A percentile compares a stretch with the other conserved stretches of the same genome.
Evolutionary conservation across 129 eudicot genomes (phyloP).

Genomic region (Cynara cardunculus): DNA sequence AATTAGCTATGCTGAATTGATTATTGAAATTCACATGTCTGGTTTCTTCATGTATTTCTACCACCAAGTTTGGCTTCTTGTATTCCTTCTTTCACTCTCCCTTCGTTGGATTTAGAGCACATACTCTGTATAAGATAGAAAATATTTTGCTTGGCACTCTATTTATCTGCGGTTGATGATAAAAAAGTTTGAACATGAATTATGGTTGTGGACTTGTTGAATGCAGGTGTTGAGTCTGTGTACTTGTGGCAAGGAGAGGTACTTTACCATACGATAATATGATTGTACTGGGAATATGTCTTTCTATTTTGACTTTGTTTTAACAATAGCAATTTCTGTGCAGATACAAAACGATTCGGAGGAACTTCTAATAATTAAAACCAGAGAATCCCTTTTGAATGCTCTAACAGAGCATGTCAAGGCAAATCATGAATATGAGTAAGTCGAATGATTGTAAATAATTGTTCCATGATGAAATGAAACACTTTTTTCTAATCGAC

Average conservation of each 20-base stretch:
- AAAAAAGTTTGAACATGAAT: not conserved
- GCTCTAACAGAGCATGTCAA: slow-evolving; percentile 91
- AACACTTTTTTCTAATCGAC: no score
- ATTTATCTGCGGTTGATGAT: not conserved
- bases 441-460: slow-evolving; percentile 16
- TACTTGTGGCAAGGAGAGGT: slow-evolving; percentile 97
- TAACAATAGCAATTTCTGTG: not conserved
- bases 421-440: slow-evolving; percentile 97
- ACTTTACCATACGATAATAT: not conserved
- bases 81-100: not conserved
- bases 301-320: not conserved
- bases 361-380: slow-evolving; percentile 95
- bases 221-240: slow-evolving; percentile 88
- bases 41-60: no score
- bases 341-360: slow-evolving; percentile 93
- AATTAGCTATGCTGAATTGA: not conserved
- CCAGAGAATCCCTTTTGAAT: slow-evolving; percentile 86
- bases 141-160: not conserved
- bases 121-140: no score
- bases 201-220: not conserved
- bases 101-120: no score
- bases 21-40: no score
- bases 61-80: not conserved
- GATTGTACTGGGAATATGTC: no score
- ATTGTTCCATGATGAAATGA: no score